Conservation (phyloP, 305 asterid genomes). For the Striga hermonthica region DNA sequence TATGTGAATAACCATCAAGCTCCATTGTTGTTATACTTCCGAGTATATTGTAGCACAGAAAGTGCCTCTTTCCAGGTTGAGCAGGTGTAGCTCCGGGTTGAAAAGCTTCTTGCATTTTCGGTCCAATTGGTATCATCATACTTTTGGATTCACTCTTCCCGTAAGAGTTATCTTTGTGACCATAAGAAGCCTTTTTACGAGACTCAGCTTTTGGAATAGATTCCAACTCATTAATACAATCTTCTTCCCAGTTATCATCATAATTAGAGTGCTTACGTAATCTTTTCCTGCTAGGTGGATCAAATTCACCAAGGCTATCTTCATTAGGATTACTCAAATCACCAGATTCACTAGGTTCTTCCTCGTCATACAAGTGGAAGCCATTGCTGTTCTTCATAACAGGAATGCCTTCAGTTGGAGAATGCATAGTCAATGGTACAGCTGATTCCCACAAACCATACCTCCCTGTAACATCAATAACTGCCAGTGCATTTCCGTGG, state of each 20-base stretch:
- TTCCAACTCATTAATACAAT: conserved; percentile 50
- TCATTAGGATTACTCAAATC: conserved; percentile 78
- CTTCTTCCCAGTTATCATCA: conserved; percentile 65
- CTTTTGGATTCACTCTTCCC: conserved; percentile 46
- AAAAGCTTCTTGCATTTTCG: conserved; percentile 81
- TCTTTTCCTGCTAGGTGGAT: conserved; percentile 69
- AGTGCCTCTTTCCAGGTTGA: conserved; percentile 83
- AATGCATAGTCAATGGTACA: conserved; percentile 87
- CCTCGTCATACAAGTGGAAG: conserved; percentile 71
- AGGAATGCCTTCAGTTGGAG: conserved; percentile 93
- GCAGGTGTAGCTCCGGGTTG: conserved; percentile 91
- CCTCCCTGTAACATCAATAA: conserved; percentile 83
- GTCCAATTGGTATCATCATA: conserved; percentile 38
- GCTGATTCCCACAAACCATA: conserved; percentile 89
- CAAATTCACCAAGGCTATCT: conserved; percentile 62
- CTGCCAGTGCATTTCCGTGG: conserved; percentile 85
- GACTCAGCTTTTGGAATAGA: conserved; percentile 52
- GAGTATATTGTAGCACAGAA: conserved; percentile 87
- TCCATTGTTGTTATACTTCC: conserved; percentile 93
- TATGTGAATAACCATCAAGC: conserved; percentile 90
- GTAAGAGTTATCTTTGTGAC: conserved; percentile 42
- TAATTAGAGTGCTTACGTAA: conserved; percentile 47
- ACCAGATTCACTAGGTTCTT: conserved; percentile 66
- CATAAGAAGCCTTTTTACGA: conserved; percentile 52
- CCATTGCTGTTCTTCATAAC: conserved; percentile 54